Evolutionary conservation across 768 basidiomycete species (phyloP), one percentile per base, ranked within the genome.

Genomic region (Hericium rajendrae): DNA sequence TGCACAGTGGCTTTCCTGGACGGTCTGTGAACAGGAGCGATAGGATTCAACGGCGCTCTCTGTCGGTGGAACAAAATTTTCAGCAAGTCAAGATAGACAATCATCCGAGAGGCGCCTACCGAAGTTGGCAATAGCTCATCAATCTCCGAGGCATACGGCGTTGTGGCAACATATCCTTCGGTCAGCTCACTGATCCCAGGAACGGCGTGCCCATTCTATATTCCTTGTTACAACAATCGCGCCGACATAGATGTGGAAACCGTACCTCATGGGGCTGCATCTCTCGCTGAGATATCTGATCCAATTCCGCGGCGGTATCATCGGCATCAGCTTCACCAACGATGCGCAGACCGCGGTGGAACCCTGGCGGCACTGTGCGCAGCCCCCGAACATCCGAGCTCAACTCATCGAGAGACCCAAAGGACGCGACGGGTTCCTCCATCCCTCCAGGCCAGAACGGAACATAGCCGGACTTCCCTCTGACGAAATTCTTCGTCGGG

Each of bases 361-460:
- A 80, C 0, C 94, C 94, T 39, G 94, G 94, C 18, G 92, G 84
- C 54, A 92, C 71, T 9, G 80, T 85, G 65, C 83, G 78, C 50
- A 93, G 71, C 18, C 73, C 68, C 68, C 71, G 40, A 61, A 63
- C 78, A 55, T 77, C 67, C 13, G 72, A 58, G 41, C 75, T 73
- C 32, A 72, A 64, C 4, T 78, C 65, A 2, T 62, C 57, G 3
- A 48, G 32, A 6, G 60, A 39, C 18, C 64, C 64, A 4, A 55
- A 13, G 11, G 51, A 64, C 60, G 46, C 41, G 38, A 68, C 61
- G 16, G 76, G 73, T 62, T 86, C 85, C 46, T 91, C 92, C 10
- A 98, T 74, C 2, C 97, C 97, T 49, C 97, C 97, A 6, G 97
- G 97, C 73, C 85, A 81, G 71, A 98, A 98, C 1, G 97, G 97